Evolutionary conservation across 2,329 filamentous ascomycete species (phyloP).

Genomic region (Cadophora gregata): DNA sequence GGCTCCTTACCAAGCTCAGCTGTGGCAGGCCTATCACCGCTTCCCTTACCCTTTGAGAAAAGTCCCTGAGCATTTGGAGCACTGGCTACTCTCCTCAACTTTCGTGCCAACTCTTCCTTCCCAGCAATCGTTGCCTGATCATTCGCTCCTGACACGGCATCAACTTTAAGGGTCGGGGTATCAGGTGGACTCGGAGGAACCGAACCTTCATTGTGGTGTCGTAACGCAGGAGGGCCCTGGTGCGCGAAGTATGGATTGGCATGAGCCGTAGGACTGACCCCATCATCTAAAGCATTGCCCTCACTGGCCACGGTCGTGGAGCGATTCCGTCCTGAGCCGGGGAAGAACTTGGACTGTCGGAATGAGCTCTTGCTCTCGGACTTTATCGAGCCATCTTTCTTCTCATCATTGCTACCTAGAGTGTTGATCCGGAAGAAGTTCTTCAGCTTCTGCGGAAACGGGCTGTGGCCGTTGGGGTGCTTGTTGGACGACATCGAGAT

Average conservation of each 20-base stretch:
- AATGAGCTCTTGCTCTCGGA: slow-evolving; percentile 57
- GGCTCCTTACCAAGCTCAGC: slow-evolving; percentile 88
- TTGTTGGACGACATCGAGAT: slow-evolving; percentile 53
- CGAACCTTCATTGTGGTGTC: slow-evolving; percentile 93
- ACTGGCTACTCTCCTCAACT: slow-evolving; percentile 91
- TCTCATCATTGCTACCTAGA: slow-evolving; percentile 47
- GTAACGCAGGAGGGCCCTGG: slow-evolving; percentile 89
- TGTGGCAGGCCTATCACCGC: slow-evolving; percentile 76
- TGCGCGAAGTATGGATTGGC: slow-evolving; percentile 98
- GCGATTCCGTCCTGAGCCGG: slow-evolving; percentile 83
- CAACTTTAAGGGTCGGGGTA: slow-evolving; percentile 78
- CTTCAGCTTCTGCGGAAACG: slow-evolving; percentile 72
- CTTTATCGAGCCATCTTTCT: slow-evolving; percentile 46
- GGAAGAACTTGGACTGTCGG: slow-evolving; percentile 88
- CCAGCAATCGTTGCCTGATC: slow-evolving; percentile 73
- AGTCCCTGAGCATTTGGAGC: slow-evolving; percentile 96
- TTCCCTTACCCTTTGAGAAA: slow-evolving; percentile 67
- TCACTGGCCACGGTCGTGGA: slow-evolving; percentile 92
- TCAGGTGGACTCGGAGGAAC: slow-evolving; percentile 92
- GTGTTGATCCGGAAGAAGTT: slow-evolving; percentile 75
- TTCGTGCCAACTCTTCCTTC: slow-evolving; percentile 93
- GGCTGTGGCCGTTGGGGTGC: slow-evolving; percentile 57
- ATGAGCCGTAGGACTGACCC: slow-evolving; percentile 87
- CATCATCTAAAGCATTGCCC: slow-evolving; percentile 87
- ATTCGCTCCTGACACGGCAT: slow-evolving; percentile 68